These are phyloP conservation scores for Neonectria ditissima DNA, from an alignment of 2,329 filamentous ascomycete species.

Conservation along the genomic window DNA sequence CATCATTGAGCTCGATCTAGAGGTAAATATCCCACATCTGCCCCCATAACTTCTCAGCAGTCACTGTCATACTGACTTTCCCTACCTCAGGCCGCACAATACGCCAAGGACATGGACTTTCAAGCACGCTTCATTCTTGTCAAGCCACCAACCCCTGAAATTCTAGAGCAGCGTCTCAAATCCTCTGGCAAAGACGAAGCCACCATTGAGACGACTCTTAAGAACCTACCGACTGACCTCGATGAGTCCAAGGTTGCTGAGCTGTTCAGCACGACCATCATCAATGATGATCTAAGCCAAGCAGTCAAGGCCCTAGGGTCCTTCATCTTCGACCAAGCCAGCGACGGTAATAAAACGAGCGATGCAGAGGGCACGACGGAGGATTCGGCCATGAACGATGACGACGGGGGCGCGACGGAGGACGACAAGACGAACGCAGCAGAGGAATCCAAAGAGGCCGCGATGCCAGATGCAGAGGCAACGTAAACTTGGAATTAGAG, in stretches of 20 bases:
- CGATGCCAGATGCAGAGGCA: slow-evolving; percentile 35
- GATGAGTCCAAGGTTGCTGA: slow-evolving; percentile 44
- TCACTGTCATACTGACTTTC: background rate
- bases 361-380: slow-evolving; percentile 27
- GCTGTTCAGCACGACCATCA: slow-evolving; percentile 45
- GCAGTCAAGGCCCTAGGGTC: slow-evolving; percentile 40
- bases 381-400: slow-evolving; percentile 40
- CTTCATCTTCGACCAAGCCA: slow-evolving; percentile 45
- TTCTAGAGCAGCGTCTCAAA: slow-evolving; percentile 46
- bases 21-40: slow-evolving; percentile 55
- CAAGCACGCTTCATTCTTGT: slow-evolving; percentile 67
- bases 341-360: slow-evolving; percentile 18
- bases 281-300: slow-evolving; percentile 43
- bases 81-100: slow-evolving; percentile 61
- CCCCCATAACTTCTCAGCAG: background rate
- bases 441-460: slow-evolving; percentile 30
- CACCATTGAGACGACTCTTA: slow-evolving; percentile 39
- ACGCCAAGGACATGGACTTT: slow-evolving; percentile 68
- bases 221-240: slow-evolving; percentile 37
- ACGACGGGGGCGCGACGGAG: slow-evolving; percentile 20
- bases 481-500: background rate
- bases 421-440: background rate
- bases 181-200: slow-evolving; percentile 41
- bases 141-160: slow-evolving; percentile 52
- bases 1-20: slow-evolving; percentile 63